A percentile compares a stretch with the other conserved stretches of the same genome.
Conservation (phyloP, 2,329 filamentous ascomycete genomes). For the Calonectria honghensis region DNA sequence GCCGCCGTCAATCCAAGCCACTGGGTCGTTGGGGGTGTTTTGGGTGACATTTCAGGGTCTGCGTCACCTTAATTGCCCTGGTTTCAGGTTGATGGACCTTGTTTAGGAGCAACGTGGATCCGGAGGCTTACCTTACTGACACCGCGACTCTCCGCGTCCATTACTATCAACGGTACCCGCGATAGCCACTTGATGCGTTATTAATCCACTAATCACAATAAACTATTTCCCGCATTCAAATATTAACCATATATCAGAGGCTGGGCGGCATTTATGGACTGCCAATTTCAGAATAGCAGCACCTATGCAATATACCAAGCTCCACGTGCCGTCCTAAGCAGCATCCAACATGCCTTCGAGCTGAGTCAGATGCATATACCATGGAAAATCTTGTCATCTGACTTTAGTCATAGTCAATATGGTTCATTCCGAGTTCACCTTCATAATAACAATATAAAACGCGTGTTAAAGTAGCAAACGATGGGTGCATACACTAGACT, state of each 20-base stretch:
- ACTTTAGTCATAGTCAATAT: background rate
- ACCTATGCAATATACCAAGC: background rate
- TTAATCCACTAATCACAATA: slow-evolving; percentile 17
- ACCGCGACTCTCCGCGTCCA: background rate
- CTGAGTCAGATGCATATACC: background rate
- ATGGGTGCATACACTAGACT: background rate
- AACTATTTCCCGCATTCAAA: background rate
- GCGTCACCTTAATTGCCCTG: background rate
- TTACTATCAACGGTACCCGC: slow-evolving; percentile 20
- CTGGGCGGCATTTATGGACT: slow-evolving; percentile 12
- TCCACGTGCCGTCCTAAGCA: background rate
- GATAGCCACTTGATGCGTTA: slow-evolving; percentile 19
- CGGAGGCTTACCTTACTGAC: background rate
- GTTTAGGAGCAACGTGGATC: background rate
- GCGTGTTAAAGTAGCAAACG: background rate
- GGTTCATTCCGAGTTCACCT: background rate
- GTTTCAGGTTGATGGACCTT: slow-evolving; percentile 7
- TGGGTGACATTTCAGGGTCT: background rate
- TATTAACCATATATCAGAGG: slow-evolving; percentile 4
- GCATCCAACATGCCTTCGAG: background rate
- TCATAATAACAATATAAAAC: background rate
- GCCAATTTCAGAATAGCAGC: background rate
- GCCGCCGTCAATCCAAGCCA: background rate
- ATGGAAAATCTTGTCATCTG: background rate
- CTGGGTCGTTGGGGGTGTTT: background rate